phyloP scores from a whole-genome alignment of 2,329 filamentous ascomycete species.

The Aspergillus melleus region DNA sequence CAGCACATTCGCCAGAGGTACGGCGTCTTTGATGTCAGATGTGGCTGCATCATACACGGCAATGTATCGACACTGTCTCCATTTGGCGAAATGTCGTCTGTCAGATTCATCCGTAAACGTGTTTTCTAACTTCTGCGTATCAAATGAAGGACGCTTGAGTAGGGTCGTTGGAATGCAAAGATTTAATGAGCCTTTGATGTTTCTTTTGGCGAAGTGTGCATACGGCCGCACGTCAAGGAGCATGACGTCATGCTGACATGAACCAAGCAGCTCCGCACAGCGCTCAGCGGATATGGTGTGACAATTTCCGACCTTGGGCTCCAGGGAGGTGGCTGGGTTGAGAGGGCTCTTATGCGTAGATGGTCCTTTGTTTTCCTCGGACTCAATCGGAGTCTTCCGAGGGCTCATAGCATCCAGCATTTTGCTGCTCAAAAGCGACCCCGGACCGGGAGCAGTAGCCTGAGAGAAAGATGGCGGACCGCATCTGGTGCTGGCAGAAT shows the following conservation, averaged over 20 bases:
- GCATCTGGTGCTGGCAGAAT: constrained; percentile 59
- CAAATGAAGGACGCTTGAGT: constrained; percentile 86
- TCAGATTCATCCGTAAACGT: constrained; percentile 76
- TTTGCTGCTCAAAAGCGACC: constrained; percentile 53
- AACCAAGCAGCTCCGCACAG: constrained; percentile 59
- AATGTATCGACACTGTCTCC: constrained; percentile 73
- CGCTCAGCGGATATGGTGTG: constrained; percentile 53
- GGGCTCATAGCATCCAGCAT: constrained; percentile 76
- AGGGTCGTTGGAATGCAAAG: constrained; percentile 94
- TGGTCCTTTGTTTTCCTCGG: constrained; percentile 21
- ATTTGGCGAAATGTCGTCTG: constrained; percentile 71
- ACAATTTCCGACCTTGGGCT: constrained; percentile 37
- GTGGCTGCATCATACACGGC: constrained; percentile 85
- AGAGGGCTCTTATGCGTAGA: constrained; percentile 12
- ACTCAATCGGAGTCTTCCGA: constrained; percentile 46
- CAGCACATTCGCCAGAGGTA: constrained; percentile 78
- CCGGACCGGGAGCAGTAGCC: constrained; percentile 58
- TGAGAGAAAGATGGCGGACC: constrained; percentile 74
- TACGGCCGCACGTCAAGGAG: constrained; percentile 84
- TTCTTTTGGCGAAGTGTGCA: constrained; percentile 73
- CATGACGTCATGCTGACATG: constrained; percentile 57
- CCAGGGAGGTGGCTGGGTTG: not conserved
- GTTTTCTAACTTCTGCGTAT: constrained; percentile 80
- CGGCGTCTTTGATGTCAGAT: constrained; percentile 74
- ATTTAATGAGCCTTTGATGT: constrained; percentile 80